Conservation (phyloP, 768 basidiomycete species). For the Glaciozyma antarctica region DNA sequence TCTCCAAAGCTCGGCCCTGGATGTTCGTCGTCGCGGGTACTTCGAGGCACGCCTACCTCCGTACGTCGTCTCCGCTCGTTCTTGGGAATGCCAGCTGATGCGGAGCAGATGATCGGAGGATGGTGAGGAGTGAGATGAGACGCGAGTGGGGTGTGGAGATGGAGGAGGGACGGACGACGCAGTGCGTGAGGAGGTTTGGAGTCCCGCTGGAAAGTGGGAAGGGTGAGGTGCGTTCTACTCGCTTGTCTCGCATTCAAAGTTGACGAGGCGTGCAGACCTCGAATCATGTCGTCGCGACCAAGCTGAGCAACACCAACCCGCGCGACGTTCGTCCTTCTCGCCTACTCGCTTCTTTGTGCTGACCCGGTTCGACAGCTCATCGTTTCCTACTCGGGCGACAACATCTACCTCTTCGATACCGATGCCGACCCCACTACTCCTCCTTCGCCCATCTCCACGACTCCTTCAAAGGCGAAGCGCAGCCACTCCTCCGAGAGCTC, state of each 20-base stretch:
- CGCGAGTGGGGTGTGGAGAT: conserved; percentile 24
- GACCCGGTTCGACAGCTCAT: conserved; percentile 7
- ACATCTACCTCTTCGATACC: conserved; percentile 32
- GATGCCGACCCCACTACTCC: conserved; percentile 4
- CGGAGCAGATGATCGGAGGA: conserved; percentile 32
- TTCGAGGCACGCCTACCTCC: conserved; percentile 29
- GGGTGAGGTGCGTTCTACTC: neutral
- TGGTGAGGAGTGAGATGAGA: conserved; percentile 17
- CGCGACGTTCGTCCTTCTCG: conserved; percentile 12
- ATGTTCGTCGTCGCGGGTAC: conserved; percentile 34
- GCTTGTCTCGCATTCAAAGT: neutral
- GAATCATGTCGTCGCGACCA: conserved; percentile 31
- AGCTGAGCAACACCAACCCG: conserved; percentile 19
- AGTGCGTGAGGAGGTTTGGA: conserved; percentile 35
- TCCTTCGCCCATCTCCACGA: neutral
- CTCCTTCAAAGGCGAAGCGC: neutral
- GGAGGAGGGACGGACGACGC: conserved; percentile 12
- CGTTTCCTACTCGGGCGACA: conserved; percentile 23
- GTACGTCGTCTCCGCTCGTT: neutral
- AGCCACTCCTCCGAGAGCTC: neutral
- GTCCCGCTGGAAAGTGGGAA: conserved; percentile 4
- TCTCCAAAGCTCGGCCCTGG: conserved; percentile 25
- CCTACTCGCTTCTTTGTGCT: too few relatives aligned
- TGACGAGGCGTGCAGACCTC: neutral
- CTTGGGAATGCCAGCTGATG: too few relatives aligned